A percentile compares a stretch with the other conserved stretches of the same genome.
Evolutionary conservation across 2,329 filamentous ascomycete genomes (phyloP).

Genomic region (Diaporthe helianthi): DNA sequence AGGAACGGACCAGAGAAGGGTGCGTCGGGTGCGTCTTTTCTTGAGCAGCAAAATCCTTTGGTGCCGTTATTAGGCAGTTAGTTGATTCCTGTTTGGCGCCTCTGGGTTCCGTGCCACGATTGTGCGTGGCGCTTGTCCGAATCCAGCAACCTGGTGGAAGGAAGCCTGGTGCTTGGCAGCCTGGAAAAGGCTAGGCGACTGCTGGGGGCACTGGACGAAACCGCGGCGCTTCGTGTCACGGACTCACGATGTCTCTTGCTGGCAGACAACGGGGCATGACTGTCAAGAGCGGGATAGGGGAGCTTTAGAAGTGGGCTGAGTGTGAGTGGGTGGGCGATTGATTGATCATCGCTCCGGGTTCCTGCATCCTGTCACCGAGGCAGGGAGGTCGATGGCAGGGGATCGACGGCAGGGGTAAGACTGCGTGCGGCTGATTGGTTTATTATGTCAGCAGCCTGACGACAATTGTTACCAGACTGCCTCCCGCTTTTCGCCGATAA

Average conservation of each 20-base stretch:
- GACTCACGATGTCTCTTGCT: neutral
- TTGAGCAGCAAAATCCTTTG: neutral
- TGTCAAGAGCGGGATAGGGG: no score
- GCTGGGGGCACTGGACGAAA: neutral
- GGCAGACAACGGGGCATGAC: neutral
- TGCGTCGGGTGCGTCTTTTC: neutral
- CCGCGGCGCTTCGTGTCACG: neutral
- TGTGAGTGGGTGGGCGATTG: neutral
- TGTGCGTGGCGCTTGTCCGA: constrained; percentile 17
- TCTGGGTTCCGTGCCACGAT: constrained; percentile 11
- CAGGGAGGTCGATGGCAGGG: neutral
- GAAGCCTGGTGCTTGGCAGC: constrained; percentile 3
- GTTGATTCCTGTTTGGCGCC: neutral
- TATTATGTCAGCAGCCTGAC: constrained; percentile 14
- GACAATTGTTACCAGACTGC: neutral
- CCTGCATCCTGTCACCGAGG: constrained; percentile 4
- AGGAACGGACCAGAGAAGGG: neutral
- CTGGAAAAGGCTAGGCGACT: neutral
- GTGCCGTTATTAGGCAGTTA: neutral
- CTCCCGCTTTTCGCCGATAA: no score
- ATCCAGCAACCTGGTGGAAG: constrained; percentile 17
- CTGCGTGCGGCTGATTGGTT: neutral
- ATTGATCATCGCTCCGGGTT: neutral
- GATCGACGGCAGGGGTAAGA: constrained; percentile 12
- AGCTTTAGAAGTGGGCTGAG: no score